Evolutionary conservation across 2,329 filamentous ascomycete species (phyloP), one percentile per base, ranked within the genome.

Genomic region (Aspergillus oerlinghausenensis): DNA sequence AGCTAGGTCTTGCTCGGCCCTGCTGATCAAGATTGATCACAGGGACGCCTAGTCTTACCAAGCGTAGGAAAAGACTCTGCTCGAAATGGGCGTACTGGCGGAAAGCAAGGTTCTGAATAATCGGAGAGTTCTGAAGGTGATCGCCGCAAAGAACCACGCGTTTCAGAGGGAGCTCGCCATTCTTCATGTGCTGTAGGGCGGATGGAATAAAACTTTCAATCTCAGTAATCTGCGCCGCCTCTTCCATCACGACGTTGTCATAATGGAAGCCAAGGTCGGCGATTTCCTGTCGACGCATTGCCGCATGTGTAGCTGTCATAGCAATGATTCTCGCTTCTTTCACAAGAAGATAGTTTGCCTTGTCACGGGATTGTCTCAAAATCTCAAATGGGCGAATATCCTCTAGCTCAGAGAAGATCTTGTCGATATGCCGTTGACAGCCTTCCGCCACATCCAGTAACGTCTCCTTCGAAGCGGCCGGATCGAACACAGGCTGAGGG

Each of bases 291-390:
- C 93, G 83, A 59, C 92, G 86, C 83, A 99, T 99, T 1, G 94
- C 94, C 4, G 94, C 95, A 73, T 99, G 94, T 0, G 95, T 99
- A 3, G 92, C 95, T 19, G 94, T 99, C 95, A 99, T 99, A 56
- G 94, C 95, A 62, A 99, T 88, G 60, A 99, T 94, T 38, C 94
- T 88, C n/a, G 95, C 95, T 75, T 97, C 93, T 67, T 92, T 97
- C 5, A 92, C 88, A 35, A 99, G 83, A 5, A 99, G 84, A 69
- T 99, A 99, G 73, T 97, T 97, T 52, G 92, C 89, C 77, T 95
- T 97, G 71, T 99, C 94, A 38, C 89, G 87, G 61, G 92, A 89
- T 55, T 88, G 88, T 52, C 92, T 86, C 55, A 99, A 77, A 51
- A 99, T 92, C 76, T 99, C 94, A 68, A 99, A 99, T 0, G 94